A percentile compares a stretch with the other conserved stretches of the same genome.
Conservation (phyloP, 305 asterid species). For the Fraxinus greggii region DNA sequence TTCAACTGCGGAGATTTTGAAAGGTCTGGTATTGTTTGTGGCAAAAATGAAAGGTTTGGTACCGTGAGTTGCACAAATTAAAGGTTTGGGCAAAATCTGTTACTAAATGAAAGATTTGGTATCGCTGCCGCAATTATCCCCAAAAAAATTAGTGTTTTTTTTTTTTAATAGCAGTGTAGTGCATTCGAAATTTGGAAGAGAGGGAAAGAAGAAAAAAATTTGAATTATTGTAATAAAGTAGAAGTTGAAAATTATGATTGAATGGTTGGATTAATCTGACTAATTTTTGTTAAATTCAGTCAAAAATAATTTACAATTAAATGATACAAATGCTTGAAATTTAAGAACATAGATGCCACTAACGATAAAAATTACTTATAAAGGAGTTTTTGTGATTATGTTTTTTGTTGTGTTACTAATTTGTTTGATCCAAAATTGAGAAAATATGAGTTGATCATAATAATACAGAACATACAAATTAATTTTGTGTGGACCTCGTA, state of each 20-base stretch:
- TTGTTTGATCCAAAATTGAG: slow-evolving; percentile 6
- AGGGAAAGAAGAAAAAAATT: not conserved
- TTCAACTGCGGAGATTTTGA: too few relatives aligned
- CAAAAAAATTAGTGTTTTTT: too few relatives aligned
- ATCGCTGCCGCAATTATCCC: too few relatives aligned
- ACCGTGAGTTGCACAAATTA: too few relatives aligned
- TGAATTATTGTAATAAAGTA: not conserved
- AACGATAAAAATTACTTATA: slow-evolving; percentile 6
- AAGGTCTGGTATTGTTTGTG: too few relatives aligned
- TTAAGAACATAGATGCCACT: not conserved
- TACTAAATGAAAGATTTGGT: too few relatives aligned
- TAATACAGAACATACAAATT: not conserved
- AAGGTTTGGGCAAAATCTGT: too few relatives aligned
- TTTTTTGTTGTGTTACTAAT: not conserved
- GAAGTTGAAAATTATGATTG: slow-evolving; percentile 4
- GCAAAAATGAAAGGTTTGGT: too few relatives aligned
- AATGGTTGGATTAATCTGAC: not conserved
- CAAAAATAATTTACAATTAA: not conserved
- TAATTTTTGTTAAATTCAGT: not conserved
- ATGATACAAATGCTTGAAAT: not conserved
- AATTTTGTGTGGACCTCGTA: not conserved
- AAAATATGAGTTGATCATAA: not conserved
- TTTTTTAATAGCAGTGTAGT: too few relatives aligned
- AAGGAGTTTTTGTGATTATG: not conserved
- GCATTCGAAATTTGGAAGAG: not conserved